Evolutionary conservation across 192 early-diverging fungal species (phyloP).

Genomic region (Podila epigama): DNA sequence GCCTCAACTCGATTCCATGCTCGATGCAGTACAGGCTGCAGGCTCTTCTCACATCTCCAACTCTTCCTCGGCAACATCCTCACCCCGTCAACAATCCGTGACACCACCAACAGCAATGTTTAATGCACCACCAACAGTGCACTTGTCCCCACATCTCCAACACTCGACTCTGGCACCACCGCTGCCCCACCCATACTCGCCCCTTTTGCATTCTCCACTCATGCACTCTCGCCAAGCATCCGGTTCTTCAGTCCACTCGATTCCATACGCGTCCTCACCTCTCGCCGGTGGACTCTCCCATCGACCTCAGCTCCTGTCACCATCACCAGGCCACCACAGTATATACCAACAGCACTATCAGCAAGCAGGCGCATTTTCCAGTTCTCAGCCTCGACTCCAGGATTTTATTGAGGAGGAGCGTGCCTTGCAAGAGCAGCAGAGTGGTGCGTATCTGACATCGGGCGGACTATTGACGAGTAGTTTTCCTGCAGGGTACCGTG

Average conservation of each 20-base stretch:
- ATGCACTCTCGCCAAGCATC: conserved; percentile 19
- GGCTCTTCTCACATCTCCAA: not conserved
- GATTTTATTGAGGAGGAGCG: conserved; percentile 39
- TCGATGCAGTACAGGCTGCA: not conserved
- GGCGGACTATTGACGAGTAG: conserved; percentile 20
- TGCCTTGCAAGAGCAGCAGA: conserved; percentile 2
- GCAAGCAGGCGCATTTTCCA: too few species aligned
- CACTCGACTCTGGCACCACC: not conserved
- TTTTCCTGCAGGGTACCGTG: conserved; percentile 38
- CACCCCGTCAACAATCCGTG: not conserved
- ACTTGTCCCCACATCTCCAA: conserved; percentile 12
- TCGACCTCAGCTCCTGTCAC: conserved; percentile 1
- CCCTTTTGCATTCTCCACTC: conserved; percentile 9
- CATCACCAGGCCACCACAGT: not conserved
- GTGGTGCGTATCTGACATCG: not conserved
- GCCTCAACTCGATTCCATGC: not conserved
- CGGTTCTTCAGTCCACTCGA: conserved; percentile 9
- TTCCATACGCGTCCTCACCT: not conserved
- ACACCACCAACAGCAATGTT: not conserved
- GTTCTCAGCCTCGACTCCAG: conserved; percentile 19
- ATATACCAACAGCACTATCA: not conserved
- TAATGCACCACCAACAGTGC: not conserved
- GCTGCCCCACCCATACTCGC: conserved; percentile 1
- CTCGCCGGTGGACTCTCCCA: not conserved
- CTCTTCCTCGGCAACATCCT: not conserved